Conservation (phyloP, 139 green algal species). For the Nannochloris sp. region DNA sequence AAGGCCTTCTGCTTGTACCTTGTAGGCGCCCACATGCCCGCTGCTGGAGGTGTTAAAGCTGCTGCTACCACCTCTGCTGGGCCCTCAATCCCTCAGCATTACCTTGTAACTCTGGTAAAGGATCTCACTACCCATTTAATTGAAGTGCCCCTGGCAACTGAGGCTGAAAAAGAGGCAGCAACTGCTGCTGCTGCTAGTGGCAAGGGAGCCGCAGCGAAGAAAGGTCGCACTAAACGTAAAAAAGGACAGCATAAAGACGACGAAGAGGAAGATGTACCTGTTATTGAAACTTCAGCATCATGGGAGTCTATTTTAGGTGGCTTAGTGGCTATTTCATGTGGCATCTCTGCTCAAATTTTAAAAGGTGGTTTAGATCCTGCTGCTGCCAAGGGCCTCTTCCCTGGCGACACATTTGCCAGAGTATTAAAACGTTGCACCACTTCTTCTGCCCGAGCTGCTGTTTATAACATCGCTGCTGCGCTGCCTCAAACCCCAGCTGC, state of each 20-base stretch:
- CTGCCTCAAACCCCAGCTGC: conserved; percentile 29
- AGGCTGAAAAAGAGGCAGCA: not conserved
- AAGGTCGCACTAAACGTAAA: conserved; percentile 15
- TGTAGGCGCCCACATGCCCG: conserved; percentile 10
- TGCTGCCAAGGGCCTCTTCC: not conserved
- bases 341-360: conserved; percentile 36
- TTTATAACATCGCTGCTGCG: conserved; percentile 27
- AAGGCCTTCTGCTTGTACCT: conserved; percentile 51
- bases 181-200: not conserved
- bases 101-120: not conserved
- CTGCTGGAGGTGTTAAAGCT: not conserved
- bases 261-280: not conserved
- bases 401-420: conserved; percentile 2
- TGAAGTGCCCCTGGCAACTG: not conserved
- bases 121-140: not conserved
- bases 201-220: not conserved
- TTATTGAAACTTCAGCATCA: conserved; percentile 32
- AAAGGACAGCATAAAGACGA: conserved; percentile 7
- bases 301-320: conserved; percentile 48
- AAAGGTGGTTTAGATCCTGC: conserved; percentile 9
- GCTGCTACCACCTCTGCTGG: not conserved
- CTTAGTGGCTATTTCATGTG: conserved; percentile 36
- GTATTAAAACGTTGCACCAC: conserved; percentile 14
- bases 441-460: not conserved
- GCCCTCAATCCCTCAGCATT: not conserved